Evolutionary conservation across 2,329 filamentous ascomycete genomes (phyloP), one percentile per base, ranked within the genome.

Genomic region (Truncatella angustata): DNA sequence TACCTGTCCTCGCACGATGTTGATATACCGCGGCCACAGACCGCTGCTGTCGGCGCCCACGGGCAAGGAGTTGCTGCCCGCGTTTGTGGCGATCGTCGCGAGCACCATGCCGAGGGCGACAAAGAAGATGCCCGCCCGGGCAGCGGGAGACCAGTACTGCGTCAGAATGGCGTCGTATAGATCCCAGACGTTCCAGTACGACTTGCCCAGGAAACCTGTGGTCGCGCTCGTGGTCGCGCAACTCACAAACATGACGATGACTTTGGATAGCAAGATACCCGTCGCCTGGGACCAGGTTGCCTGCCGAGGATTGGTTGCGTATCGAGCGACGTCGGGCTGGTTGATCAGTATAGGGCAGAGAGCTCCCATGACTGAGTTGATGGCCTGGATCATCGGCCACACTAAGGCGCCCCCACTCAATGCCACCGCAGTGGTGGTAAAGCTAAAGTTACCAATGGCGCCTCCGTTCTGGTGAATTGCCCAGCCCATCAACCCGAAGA

Each of bases 391-490:
- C 57, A 72, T 64, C 4, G 67, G 64, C 71, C 71, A 71, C 20
- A 67, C 67, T 2, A 63, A 57, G n/a, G 60, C 61, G 18, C 54
- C 58, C 6, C 58, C 60, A 20, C 56, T 56, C 4, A 57, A 28
- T 16, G 40, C 40, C 2, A 28, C 12, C 3, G 20, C 12, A 3
- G 53, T 42, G 9, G 51, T 49, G 3, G 49, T 58, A n/a, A 58
- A 55, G 10, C 52, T 43, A 2, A 60, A 58, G 12, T 51, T 35
- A 7, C 55, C 58, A n/a, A 54, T 48, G 2, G 52, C 52, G 1
- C 71, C 74, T 1, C 72, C 71, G 2, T 73, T 72, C 21, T 76
- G 77, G 0, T 74, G 71, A 56, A 83, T 75, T 0, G 77, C 75
- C 79, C 80, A 83, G 45, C 81, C 73, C 47, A 83, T 62, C 49